Conservation (phyloP, 2,329 filamentous ascomycete species). For the Cladosporium sp. region DNA sequence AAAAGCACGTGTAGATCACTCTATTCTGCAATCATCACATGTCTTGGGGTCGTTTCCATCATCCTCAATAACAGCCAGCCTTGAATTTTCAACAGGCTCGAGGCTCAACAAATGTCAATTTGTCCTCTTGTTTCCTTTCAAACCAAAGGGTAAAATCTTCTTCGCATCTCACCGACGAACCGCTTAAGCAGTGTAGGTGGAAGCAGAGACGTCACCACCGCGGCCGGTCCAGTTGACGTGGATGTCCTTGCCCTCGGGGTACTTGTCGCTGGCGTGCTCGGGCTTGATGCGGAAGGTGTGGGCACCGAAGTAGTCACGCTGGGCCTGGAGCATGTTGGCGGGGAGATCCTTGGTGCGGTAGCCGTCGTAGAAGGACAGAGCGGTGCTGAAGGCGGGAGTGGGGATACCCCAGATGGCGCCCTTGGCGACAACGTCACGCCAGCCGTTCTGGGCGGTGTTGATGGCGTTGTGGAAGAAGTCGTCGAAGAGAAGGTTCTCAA, state of each 20-base stretch:
- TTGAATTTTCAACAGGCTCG: not conserved
- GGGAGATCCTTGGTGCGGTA: slow-evolving; percentile 97
- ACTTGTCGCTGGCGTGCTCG: slow-evolving; percentile 54
- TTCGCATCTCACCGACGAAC: not conserved
- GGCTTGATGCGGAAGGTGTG: slow-evolving; percentile 54
- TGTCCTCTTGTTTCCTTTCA: not conserved
- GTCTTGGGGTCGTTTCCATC: slow-evolving; percentile 10
- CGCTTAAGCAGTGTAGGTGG: slow-evolving; percentile 87
- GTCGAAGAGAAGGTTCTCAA: slow-evolving; percentile 97
- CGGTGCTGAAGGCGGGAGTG: slow-evolving; percentile 92
- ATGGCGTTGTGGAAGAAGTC: slow-evolving; percentile 99
- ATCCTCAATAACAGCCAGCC: not conserved
- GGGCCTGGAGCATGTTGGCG: slow-evolving; percentile 96
- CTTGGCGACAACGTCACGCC: slow-evolving; percentile 89
- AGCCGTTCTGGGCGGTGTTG: slow-evolving; percentile 85
- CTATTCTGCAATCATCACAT: slow-evolving; percentile 11
- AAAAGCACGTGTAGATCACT: slow-evolving; percentile 2
- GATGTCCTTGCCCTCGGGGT: slow-evolving; percentile 79
- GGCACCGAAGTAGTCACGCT: slow-evolving; percentile 96
- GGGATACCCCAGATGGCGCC: slow-evolving; percentile 91
- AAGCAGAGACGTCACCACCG: slow-evolving; percentile 94
- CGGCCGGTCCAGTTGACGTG: slow-evolving; percentile 99
- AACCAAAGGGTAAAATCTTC: not conserved
- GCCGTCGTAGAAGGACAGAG: slow-evolving; percentile 96
- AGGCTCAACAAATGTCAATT: not conserved